Evolutionary conservation across 768 basidiomycete genomes (phyloP).

Genomic region (Royoungia palumana): DNA sequence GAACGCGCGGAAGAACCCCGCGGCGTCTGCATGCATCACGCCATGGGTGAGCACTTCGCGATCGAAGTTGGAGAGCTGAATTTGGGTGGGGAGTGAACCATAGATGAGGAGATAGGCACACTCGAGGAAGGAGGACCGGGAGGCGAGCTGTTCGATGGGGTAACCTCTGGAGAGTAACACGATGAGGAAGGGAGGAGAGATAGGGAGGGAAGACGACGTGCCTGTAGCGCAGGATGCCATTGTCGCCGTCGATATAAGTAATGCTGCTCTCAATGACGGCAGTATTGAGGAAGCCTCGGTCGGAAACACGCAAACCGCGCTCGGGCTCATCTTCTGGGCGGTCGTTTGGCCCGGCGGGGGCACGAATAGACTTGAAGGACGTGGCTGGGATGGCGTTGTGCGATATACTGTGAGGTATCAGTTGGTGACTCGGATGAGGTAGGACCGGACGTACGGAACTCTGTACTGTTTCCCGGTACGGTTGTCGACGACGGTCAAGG

Average conservation of each 20-base stretch:
- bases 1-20: constrained; percentile 67
- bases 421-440: too few relatives aligned
- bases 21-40: constrained; percentile 62
- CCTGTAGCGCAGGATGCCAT: constrained; percentile 80
- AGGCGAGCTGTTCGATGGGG: constrained; percentile 88
- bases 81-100: constrained; percentile 66
- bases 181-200: not conserved
- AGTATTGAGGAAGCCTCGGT: constrained; percentile 81
- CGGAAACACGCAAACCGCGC: constrained; percentile 74
- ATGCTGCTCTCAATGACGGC: constrained; percentile 78
- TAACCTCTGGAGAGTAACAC: constrained; percentile 58
- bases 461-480: constrained; percentile 77
- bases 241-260: constrained; percentile 90
- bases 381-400: constrained; percentile 80
- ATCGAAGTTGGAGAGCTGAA: constrained; percentile 63
- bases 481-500: constrained; percentile 74
- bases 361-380: constrained; percentile 74
- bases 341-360: constrained; percentile 54
- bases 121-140: constrained; percentile 77
- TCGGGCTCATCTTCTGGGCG: constrained; percentile 80
- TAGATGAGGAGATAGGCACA: constrained; percentile 86
- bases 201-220: constrained; percentile 22
- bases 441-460: constrained; percentile 55
- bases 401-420: constrained; percentile 50
- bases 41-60: constrained; percentile 78